Evolutionary conservation across 2,329 filamentous ascomycete species (phyloP).

Genomic region (Helicocarpus griseus): DNA sequence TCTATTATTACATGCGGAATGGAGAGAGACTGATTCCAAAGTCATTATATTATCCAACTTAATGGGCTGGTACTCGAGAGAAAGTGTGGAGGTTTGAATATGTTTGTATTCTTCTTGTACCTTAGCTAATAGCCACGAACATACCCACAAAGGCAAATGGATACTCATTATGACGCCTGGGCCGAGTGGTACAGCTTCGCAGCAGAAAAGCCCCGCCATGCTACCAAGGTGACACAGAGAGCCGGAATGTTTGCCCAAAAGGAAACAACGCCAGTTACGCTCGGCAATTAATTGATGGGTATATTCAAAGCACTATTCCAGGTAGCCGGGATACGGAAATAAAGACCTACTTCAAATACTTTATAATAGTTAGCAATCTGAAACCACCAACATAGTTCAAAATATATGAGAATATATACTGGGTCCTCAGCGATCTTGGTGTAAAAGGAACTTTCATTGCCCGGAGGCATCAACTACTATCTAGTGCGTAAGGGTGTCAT

Average conservation of each 20-base stretch:
- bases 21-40: neutral
- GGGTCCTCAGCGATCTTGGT: constrained; percentile 61
- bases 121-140: no score
- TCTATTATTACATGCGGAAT: no score
- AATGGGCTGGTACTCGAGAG: no score
- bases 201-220: neutral
- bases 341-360: neutral
- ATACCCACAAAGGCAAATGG: neutral
- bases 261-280: neutral
- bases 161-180: neutral
- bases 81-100: no score
- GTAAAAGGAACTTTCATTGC: constrained; percentile 49
- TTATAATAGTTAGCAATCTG: neutral
- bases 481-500: constrained; percentile 58
- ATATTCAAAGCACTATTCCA: no score
- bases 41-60: neutral
- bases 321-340: no score
- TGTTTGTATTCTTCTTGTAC: no score
- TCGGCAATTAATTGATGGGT: neutral
- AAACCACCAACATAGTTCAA: neutral
- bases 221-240: neutral
- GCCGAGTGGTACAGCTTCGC: neutral
- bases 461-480: constrained; percentile 56
- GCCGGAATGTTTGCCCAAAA: neutral
- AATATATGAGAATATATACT: neutral